Percentiles rank a stretch among this genome's conserved stretches.
Evolutionary conservation across 345 rosid species (phyloP).

Genomic region (Balakata baccata): DNA sequence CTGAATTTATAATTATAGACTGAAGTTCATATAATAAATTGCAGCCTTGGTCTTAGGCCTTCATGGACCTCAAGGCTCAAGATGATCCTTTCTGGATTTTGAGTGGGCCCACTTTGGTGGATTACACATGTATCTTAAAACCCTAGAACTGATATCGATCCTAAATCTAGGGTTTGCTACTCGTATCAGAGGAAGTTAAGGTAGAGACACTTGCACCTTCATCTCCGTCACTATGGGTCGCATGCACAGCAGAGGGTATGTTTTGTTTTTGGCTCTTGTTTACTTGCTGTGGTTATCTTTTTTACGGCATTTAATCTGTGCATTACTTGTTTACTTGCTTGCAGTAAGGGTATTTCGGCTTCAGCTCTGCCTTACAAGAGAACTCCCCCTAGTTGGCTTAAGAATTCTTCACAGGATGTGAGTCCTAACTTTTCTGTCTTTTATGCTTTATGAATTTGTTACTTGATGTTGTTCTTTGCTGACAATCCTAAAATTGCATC

Average conservation of each 20-base stretch:
- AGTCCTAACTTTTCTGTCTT: slow-evolving; percentile 11
- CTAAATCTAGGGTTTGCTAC: slow-evolving; percentile 17
- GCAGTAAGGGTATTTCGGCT: slow-evolving; percentile 79
- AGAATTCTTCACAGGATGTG: slow-evolving; percentile 60
- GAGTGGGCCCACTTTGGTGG: slow-evolving; percentile 1
- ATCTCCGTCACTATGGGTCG: slow-evolving; percentile 63
- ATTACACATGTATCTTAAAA: not conserved
- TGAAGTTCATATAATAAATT: too few species aligned
- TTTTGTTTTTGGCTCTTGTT: too few species aligned
- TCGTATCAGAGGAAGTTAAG: slow-evolving; percentile 11
- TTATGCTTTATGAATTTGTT: not conserved
- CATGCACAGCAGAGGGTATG: slow-evolving; percentile 75
- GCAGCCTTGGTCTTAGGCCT: too few species aligned
- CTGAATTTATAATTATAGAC: too few species aligned
- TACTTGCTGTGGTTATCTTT: not conserved
- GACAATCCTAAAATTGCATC: not conserved
- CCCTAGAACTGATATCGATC: not conserved
- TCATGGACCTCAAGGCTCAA: too few species aligned
- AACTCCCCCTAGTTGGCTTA: slow-evolving; percentile 79
- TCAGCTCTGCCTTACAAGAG: slow-evolving; percentile 87
- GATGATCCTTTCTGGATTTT: too few species aligned
- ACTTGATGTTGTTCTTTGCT: not conserved
- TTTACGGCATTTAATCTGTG: not conserved
- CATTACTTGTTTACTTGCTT: not conserved
- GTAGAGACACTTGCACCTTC: slow-evolving; percentile 8